Evolutionary conservation across 148 eudicot species (phyloP).

Genomic region (Chenopodium formosanum): DNA sequence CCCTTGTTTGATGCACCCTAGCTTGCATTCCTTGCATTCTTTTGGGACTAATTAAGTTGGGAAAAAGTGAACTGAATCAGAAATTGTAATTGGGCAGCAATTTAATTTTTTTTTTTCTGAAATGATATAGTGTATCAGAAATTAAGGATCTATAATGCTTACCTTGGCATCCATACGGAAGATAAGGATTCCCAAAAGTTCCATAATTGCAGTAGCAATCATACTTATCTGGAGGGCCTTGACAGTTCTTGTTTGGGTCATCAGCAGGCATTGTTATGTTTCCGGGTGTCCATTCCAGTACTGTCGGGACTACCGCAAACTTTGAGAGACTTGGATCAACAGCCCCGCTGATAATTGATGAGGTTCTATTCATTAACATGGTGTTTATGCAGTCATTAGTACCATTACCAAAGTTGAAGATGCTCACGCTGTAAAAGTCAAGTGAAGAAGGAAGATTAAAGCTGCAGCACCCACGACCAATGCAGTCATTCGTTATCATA

Average conservation of each 20-base stretch:
- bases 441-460: conserved; percentile 8
- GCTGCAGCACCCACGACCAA: conserved; percentile 1
- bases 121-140: too few relatives aligned
- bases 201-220: conserved; percentile 5
- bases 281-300: not conserved
- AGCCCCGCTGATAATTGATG: not conserved
- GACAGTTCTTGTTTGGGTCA: not conserved
- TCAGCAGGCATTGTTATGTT: conserved; percentile 1
- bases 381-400: not conserved
- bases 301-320: not conserved
- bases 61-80: not conserved
- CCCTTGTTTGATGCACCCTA: not conserved
- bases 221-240: conserved; percentile 3
- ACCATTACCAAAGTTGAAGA: conserved; percentile 4
- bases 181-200: conserved; percentile 12
- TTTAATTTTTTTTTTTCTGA: too few relatives aligned
- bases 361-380: not conserved
- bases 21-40: conserved; percentile 10
- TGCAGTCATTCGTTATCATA: not conserved
- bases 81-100: not conserved
- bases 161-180: conserved; percentile 17
- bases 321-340: conserved; percentile 1
- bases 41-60: not conserved
- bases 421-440: not conserved
- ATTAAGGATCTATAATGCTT: not conserved